Evolutionary conservation across 192 early-diverging fungal species (phyloP), one percentile per base, ranked within the genome.

Genomic region (Coemansia sp.): DNA sequence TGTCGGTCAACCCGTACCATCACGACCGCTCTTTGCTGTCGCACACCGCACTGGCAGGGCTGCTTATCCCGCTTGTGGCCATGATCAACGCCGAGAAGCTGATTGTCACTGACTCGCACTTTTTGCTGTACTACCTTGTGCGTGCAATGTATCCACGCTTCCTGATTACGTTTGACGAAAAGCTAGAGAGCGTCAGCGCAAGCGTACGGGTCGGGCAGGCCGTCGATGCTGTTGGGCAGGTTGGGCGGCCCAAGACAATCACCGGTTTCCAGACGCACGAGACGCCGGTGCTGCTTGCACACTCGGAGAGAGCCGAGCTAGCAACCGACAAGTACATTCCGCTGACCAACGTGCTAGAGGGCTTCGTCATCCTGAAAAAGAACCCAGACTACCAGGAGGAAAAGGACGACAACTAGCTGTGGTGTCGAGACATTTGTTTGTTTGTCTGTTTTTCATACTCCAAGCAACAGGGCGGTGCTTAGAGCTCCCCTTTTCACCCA

Each of bases 181-280:
- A 91, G 37, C 80, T 95, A n/a, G 89, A 96, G 67, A 85, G 70
- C 34, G 64, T 96, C 49, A 82, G 90, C 16, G 92, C 91, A 37
- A 91, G 91, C 37, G 95, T 96, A 31, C 95, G 96, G 64, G 97
- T 99, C 8, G 97, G 97, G 37, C 95, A 98, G 79, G 96, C 97
- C 25, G 96, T 99, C n/a, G 97, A 99, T 83, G 93, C 93, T 0
- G 97, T 99, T 23, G 97, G 97, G 34, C 96, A 99, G 77, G 97
- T 96, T 1, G 97, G 97, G 23, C 83, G 92, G 59, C 96, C 96
- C 62, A 99, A 99, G 83, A 97, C 95, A 2, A 98, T 99, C 70
- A 98, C 96, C 6, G 97, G 97, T 23, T 99, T 98, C 90, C 96
- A 98, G 80, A 94, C 96, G 42, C 95, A 99, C 75, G 88, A 93